Evolutionary conservation across 73 alveolate genomes (phyloP).

Genomic region (Tetrahymena elliotti): DNA sequence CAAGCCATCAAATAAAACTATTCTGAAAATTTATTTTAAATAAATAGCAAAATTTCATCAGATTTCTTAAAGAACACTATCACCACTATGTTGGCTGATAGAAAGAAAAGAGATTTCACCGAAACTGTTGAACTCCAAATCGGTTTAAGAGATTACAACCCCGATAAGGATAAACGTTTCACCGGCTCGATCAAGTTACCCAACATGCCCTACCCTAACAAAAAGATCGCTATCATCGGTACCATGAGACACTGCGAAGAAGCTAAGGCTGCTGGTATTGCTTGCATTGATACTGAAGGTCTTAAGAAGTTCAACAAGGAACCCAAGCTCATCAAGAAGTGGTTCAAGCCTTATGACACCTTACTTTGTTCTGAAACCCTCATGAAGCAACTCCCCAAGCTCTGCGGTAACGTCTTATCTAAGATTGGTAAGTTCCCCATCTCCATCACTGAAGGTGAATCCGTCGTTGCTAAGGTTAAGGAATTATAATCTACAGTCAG

Average conservation of each 20-base stretch:
- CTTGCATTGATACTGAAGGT: conserved; percentile 82
- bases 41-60: conserved; percentile 25
- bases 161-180: conserved; percentile 99
- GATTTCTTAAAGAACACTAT: conserved; percentile 58
- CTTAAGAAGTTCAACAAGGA: conserved; percentile 95
- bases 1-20: neutral
- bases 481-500: conserved; percentile 88
- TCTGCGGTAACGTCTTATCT: conserved; percentile 91
- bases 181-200: conserved; percentile 98
- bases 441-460: conserved; percentile 89
- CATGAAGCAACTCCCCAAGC: conserved; percentile 92
- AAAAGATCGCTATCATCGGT: conserved; percentile 98
- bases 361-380: conserved; percentile 94
- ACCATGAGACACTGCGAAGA: conserved; percentile 97
- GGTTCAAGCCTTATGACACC: conserved; percentile 92
- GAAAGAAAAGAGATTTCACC: conserved; percentile 90
- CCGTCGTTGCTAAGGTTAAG: conserved; percentile 80
- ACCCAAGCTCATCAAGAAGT: conserved; percentile 93
- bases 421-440: conserved; percentile 96
- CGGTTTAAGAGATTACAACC: conserved; percentile 99
- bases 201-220: conserved; percentile 93
- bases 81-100: conserved; percentile 52
- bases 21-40: neutral
- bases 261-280: conserved; percentile 87
- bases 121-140: conserved; percentile 98